A percentile compares a stretch with the other conserved stretches of the same genome.
Evolutionary conservation across 495 filamentous ascomycete species (phyloP).

Genomic region (Neurospora sp.): DNA sequence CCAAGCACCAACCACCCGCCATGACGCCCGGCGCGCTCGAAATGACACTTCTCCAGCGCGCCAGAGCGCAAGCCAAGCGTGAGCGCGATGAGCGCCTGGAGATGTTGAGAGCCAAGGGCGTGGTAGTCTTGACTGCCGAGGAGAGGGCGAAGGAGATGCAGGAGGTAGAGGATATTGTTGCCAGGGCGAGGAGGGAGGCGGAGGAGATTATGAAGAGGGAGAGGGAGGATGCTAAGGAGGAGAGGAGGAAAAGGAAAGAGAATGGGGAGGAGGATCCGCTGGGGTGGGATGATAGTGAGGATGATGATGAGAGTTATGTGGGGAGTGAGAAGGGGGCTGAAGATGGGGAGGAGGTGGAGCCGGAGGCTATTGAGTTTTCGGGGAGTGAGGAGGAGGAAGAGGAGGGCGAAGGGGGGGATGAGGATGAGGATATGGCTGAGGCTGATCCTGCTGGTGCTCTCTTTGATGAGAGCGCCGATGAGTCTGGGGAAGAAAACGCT

Average conservation of each 20-base stretch:
- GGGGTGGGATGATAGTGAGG: slow-evolving; percentile 47
- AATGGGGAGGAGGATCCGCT: slow-evolving; percentile 41
- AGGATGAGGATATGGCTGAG: slow-evolving; percentile 13
- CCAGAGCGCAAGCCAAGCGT: slow-evolving; percentile 66
- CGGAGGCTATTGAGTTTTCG: slow-evolving; percentile 32
- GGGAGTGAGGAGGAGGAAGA: slow-evolving; percentile 37
- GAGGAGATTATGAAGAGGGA: slow-evolving; percentile 71
- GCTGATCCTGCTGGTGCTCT: slow-evolving; percentile 8
- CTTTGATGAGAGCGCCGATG: slow-evolving; percentile 28
- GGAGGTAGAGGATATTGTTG: slow-evolving; percentile 77
- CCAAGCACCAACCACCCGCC: slow-evolving; percentile 20
- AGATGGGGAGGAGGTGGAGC: slow-evolving; percentile 1
- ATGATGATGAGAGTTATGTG: slow-evolving; percentile 42
- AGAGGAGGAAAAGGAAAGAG: slow-evolving; percentile 38
- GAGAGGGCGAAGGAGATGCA: slow-evolving; percentile 68
- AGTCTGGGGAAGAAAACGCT: slow-evolving; percentile 31
- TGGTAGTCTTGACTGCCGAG: slow-evolving; percentile 76
- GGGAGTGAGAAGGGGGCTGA: slow-evolving; percentile 20
- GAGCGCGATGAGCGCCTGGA: slow-evolving; percentile 74
- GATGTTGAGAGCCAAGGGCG: slow-evolving; percentile 63
- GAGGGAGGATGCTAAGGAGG: slow-evolving; percentile 55
- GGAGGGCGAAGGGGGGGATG: slow-evolving; percentile 23
- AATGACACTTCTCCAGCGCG: slow-evolving; percentile 52
- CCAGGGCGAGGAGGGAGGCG: slow-evolving; percentile 71
- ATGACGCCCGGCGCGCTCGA: slow-evolving; percentile 65